Conservation (phyloP, 2,329 filamentous ascomycete species). For the Torrubiella hemipterigena region DNA sequence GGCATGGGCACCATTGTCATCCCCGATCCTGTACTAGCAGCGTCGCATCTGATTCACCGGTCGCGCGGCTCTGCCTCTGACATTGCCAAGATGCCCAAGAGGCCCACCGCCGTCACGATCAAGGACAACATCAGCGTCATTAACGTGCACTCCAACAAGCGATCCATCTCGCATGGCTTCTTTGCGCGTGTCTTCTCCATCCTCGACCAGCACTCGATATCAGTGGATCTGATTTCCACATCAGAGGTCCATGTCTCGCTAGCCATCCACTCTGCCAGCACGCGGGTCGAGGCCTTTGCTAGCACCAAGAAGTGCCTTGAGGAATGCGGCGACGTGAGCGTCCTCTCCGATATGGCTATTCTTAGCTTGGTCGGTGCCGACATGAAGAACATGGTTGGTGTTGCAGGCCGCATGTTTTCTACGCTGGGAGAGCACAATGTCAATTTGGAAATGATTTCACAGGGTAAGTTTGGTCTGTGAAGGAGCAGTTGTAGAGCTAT, state of each 20-base stretch:
- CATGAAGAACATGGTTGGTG: slow-evolving; percentile 95
- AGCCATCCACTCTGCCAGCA: slow-evolving; percentile 76
- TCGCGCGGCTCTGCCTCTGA: slow-evolving; percentile 20
- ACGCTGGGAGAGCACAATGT: slow-evolving; percentile 86
- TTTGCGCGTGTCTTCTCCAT: slow-evolving; percentile 90
- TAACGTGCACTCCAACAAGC: slow-evolving; percentile 96
- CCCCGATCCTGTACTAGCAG: slow-evolving; percentile 51
- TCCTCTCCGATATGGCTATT: slow-evolving; percentile 88
- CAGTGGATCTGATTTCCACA: slow-evolving; percentile 91
- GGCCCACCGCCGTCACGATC: slow-evolving; percentile 86
- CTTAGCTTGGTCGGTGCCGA: slow-evolving; percentile 87
- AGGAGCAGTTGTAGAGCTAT: slow-evolving; percentile 1
- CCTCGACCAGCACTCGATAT: slow-evolving; percentile 74
- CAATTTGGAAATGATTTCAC: slow-evolving; percentile 99
- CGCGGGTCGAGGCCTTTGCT: slow-evolving; percentile 49
- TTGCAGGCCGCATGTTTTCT: slow-evolving; percentile 89
- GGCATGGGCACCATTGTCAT: slow-evolving; percentile 72
- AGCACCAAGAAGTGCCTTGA: slow-evolving; percentile 60
- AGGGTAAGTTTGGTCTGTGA: slow-evolving; percentile 49
- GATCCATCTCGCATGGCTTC: slow-evolving; percentile 91
- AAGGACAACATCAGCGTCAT: slow-evolving; percentile 95
- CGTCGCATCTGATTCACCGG: slow-evolving; percentile 46
- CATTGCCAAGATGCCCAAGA: slow-evolving; percentile 50
- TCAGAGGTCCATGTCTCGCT: slow-evolving; percentile 96
- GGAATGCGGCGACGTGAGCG: slow-evolving; percentile 79